These are phyloP conservation scores for Fusarium sp. DNA, from an alignment of 2,329 filamentous ascomycete genomes.

Conservation along the genomic window DNA sequence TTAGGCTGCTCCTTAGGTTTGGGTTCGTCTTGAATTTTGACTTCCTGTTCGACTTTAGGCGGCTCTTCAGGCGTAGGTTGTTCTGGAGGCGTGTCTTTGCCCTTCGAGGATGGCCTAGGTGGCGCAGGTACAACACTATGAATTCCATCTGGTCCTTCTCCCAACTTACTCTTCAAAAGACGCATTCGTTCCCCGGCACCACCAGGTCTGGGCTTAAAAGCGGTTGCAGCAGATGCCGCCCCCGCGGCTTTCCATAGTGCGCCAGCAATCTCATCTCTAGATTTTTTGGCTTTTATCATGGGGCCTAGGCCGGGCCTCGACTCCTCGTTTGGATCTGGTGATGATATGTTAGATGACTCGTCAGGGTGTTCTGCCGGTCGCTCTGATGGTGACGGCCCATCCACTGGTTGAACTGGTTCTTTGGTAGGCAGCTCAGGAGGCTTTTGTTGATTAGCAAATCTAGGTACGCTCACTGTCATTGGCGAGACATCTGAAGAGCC, in stretches of 20 bases:
- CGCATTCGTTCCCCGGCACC: slow-evolving; percentile 84
- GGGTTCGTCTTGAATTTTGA: slow-evolving; percentile 9
- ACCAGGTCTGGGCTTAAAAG: slow-evolving; percentile 87
- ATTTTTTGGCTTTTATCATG: slow-evolving; percentile 86
- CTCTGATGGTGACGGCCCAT: slow-evolving; percentile 20
- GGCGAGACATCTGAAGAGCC: slow-evolving; percentile 40
- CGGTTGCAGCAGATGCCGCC: slow-evolving; percentile 58
- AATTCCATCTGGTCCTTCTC: slow-evolving; percentile 84
- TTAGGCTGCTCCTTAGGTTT: slow-evolving; percentile 42
- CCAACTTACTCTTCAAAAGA: slow-evolving; percentile 65
- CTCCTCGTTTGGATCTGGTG: slow-evolving; percentile 21
- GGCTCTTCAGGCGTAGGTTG: slow-evolving; percentile 6
- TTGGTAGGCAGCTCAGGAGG: slow-evolving; percentile 36
- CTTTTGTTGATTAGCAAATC: slow-evolving; percentile 22
- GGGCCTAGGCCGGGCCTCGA: slow-evolving; percentile 67
- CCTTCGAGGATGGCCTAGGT: slow-evolving; percentile 55
- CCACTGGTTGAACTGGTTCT: slow-evolving; percentile 10
- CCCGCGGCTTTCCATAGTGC: slow-evolving; percentile 78
- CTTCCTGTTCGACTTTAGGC: neutral
- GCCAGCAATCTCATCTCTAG: slow-evolving; percentile 76
- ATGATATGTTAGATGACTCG: slow-evolving; percentile 7
- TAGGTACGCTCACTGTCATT: slow-evolving; percentile 39
- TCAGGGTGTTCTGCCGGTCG: slow-evolving; percentile 35
- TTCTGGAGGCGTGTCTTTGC: slow-evolving; percentile 46
- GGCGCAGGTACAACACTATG: slow-evolving; percentile 88